A percentile compares a stretch with the other conserved stretches of the same genome.
phyloP scores from a whole-genome alignment of 2,329 filamentous ascomycete species.

The Claviceps africana region DNA sequence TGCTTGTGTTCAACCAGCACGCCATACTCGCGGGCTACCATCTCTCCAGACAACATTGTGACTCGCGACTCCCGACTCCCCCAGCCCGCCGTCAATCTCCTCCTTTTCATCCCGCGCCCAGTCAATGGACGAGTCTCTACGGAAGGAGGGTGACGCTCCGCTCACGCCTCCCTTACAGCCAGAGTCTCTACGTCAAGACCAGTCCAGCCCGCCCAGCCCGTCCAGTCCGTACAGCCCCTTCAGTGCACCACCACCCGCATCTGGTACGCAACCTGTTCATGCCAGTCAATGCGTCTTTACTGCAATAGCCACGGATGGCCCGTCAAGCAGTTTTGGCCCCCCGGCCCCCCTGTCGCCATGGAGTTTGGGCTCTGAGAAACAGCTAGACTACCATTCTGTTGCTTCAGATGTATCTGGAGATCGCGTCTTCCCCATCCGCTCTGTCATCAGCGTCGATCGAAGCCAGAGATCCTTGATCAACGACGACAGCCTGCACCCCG shows the following conservation, averaged over 20 bases:
- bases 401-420: constrained; percentile 31
- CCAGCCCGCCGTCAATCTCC: neutral
- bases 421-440: constrained; percentile 68
- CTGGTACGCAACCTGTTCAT: neutral
- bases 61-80: no score
- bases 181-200: neutral
- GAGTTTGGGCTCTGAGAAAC: constrained; percentile 28
- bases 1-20: neutral
- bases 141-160: neutral
- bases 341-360: constrained; percentile 24
- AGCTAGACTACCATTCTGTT: constrained; percentile 18
- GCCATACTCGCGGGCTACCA: neutral
- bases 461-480: constrained; percentile 22
- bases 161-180: neutral
- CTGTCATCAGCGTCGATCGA: constrained; percentile 59
- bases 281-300: neutral
- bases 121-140: constrained; percentile 3
- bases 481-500: constrained; percentile 25
- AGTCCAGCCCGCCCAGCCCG: neutral
- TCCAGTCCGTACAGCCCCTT: neutral
- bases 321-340: neutral
- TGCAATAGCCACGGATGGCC: neutral
- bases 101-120: neutral
- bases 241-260: neutral
- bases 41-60: neutral